Conservation (phyloP, 176 grass and related monocot species). For the Stipa capillata region DNA sequence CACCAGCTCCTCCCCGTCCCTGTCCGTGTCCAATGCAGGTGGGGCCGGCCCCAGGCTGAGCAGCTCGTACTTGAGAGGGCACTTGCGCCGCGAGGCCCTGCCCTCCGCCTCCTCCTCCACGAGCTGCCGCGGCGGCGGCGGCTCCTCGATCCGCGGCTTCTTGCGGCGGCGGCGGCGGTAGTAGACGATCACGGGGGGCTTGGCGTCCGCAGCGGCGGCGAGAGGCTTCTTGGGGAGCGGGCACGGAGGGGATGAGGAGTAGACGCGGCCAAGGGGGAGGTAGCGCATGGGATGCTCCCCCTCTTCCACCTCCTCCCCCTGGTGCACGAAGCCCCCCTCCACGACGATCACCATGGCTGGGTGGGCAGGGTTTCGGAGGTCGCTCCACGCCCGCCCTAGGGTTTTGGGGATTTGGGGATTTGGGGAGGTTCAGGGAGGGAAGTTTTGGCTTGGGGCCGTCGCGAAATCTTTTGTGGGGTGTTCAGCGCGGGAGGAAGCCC, state of each 20-base stretch:
- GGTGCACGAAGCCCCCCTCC: constrained; percentile 43
- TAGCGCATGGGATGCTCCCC: constrained; percentile 53
- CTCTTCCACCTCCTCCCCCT: constrained; percentile 30
- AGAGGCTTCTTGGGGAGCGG: constrained; percentile 33
- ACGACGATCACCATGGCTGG: constrained; percentile 62
- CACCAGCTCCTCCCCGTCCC: neutral
- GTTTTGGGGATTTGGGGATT: constrained; percentile 25
- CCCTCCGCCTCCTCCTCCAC: neutral
- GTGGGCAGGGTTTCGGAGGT: constrained; percentile 24
- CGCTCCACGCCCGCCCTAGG: constrained; percentile 16
- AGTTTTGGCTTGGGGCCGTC: neutral
- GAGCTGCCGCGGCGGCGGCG: neutral
- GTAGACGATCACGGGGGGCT: constrained; percentile 28
- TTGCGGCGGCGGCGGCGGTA: constrained; percentile 36
- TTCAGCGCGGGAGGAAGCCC: constrained; percentile 40
- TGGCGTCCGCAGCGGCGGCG: neutral
- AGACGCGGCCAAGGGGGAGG: constrained; percentile 67
- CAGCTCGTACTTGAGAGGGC: constrained; percentile 38
- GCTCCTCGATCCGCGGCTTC: constrained; percentile 28
- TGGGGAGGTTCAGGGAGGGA: neutral
- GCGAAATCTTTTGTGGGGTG: constrained; percentile 3
- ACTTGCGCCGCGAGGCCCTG: constrained; percentile 24
- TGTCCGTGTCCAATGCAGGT: constrained; percentile 22
- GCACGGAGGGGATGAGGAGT: constrained; percentile 59
- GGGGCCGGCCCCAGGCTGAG: constrained; percentile 26